phyloP scores from a whole-genome alignment of 768 basidiomycete species.

The Amanita subjunquillea region DNA sequence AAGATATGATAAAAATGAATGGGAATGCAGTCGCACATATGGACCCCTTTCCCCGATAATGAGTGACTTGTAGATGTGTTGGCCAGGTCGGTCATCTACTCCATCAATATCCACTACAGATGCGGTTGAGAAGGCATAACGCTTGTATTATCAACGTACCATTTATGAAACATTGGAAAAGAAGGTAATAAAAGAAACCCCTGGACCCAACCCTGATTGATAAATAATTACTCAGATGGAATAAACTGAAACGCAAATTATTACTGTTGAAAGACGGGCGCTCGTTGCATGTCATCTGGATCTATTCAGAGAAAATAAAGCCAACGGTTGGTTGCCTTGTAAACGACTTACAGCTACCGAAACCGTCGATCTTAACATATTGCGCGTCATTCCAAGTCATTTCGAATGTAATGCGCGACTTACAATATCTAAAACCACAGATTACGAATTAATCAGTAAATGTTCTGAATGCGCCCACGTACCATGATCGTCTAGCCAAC shows the following conservation, averaged over 20 bases:
- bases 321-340: background rate
- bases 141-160: constrained; percentile 25
- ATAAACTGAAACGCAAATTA: constrained; percentile 10
- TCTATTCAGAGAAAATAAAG: constrained; percentile 30
- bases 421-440: constrained; percentile 12
- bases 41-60: constrained; percentile 71
- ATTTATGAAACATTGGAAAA: constrained; percentile 91
- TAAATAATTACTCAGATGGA: background rate
- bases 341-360: constrained; percentile 61
- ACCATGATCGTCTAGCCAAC: constrained; percentile 70
- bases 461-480: constrained; percentile 14
- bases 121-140: constrained; percentile 1
- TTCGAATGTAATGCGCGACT: constrained; percentile 33
- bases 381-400: background rate
- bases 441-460: background rate
- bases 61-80: constrained; percentile 58
- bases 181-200: constrained; percentile 85
- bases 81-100: constrained; percentile 43
- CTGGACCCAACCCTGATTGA: constrained; percentile 60
- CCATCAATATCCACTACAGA: constrained; percentile 64
- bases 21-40: constrained; percentile 71
- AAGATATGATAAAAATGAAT: constrained; percentile 72
- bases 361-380: constrained; percentile 58
- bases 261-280: constrained; percentile 66
- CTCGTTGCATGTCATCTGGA: constrained; percentile 67